Evolutionary conservation across 768 basidiomycete species (phyloP).

Genomic region (Suillus subluteus): DNA sequence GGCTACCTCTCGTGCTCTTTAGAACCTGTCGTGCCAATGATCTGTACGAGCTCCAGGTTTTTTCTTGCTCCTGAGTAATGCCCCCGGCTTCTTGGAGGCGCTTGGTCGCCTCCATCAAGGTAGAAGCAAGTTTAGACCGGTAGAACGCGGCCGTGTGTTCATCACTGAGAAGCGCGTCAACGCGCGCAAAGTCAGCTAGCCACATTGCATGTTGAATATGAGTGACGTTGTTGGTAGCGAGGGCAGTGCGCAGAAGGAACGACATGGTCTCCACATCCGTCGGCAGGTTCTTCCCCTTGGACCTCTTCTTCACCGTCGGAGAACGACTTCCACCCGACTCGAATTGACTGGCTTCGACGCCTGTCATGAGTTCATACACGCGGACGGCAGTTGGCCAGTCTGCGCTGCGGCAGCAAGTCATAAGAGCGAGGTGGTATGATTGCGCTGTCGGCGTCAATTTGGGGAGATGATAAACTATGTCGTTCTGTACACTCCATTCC

Average conservation of each 20-base stretch:
- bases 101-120: conserved; percentile 45
- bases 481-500: conserved; percentile 70
- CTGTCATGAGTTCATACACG: conserved; percentile 75
- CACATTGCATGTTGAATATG: conserved; percentile 65
- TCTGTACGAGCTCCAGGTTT: conserved; percentile 23
- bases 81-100: conserved; percentile 32
- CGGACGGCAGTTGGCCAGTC: conserved; percentile 66
- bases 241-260: conserved; percentile 59
- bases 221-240: conserved; percentile 50
- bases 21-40: conserved; percentile 23
- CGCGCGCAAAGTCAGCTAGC: conserved; percentile 53
- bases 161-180: conserved; percentile 38
- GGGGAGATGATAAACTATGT: conserved; percentile 48
- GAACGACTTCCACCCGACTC: conserved; percentile 39
- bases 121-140: conserved; percentile 51
- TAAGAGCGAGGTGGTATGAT: conserved; percentile 65
- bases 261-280: conserved; percentile 61
- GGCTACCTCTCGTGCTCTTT: conserved; percentile 17
- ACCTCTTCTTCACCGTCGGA: conserved; percentile 46
- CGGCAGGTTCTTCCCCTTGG: conserved; percentile 45
- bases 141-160: conserved; percentile 37
- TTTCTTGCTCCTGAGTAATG: conserved; percentile 19
- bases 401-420: conserved; percentile 61
- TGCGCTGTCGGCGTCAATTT: conserved; percentile 36
- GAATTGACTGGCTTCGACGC: conserved; percentile 59